Conservation (phyloP, 2,329 filamentous ascomycete genomes). For the Penicillium capsulatum region DNA sequence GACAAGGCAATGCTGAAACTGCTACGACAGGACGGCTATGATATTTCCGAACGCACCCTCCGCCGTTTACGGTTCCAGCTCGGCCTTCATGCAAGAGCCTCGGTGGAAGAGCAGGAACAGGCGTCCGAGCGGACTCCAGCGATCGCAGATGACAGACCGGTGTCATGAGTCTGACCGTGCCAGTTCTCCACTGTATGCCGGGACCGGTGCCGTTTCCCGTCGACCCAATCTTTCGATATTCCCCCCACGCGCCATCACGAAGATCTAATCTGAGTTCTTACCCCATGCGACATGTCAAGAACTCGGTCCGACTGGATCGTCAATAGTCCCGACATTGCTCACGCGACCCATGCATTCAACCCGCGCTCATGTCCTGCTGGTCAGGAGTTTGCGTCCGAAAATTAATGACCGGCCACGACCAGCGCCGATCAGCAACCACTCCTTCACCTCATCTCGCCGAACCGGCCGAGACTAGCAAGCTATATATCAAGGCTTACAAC, state of each 20-base stretch:
- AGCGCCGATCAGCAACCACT: too few species aligned
- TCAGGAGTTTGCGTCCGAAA: too few species aligned
- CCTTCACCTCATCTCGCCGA: too few species aligned
- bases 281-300: neutral
- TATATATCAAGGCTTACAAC: too few species aligned
- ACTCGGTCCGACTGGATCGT: neutral
- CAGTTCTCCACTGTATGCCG: neutral
- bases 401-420: too few species aligned
- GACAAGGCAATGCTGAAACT: conserved; percentile 25
- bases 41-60: conserved; percentile 23
- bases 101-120: conserved; percentile 13
- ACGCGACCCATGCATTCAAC: neutral
- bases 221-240: neutral
- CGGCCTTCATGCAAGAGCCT: conserved; percentile 19
- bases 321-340: neutral
- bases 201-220: neutral
- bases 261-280: neutral
- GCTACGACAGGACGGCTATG: conserved; percentile 22
- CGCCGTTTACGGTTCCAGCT: conserved; percentile 24
- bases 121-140: neutral
- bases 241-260: neutral
- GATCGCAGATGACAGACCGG: neutral
- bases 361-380: neutral
- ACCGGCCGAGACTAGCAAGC: too few species aligned
- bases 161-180: neutral